Percentiles rank a stretch among this genome's conserved stretches.
These are phyloP conservation scores for Agastache rugosa DNA, from an alignment of 257 asterid genomes.

Conservation along the genomic window DNA sequence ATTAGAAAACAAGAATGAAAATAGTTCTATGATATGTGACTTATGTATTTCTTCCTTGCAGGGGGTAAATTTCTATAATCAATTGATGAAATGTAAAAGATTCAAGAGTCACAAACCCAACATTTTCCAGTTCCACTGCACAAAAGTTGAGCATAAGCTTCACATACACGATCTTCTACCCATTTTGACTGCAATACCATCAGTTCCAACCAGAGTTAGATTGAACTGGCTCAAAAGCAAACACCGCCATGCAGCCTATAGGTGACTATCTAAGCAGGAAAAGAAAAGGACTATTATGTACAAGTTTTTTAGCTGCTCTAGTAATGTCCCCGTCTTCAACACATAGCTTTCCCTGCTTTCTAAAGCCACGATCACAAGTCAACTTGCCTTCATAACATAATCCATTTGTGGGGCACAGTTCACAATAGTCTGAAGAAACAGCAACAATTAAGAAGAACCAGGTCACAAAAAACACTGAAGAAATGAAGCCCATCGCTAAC, in stretches of 20 bases:
- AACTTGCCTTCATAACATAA: conserved; percentile 75
- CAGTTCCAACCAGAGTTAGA: conserved; percentile 36
- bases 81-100: conserved; percentile 27
- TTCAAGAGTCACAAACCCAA: conserved; percentile 66
- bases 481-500: conserved; percentile 7
- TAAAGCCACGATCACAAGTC: conserved; percentile 71
- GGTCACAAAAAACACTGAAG: background rate
- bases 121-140: conserved; percentile 72
- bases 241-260: background rate
- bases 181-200: conserved; percentile 70
- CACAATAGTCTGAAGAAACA: conserved; percentile 67
- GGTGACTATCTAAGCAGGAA: conserved; percentile 25
- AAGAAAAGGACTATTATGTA: conserved; percentile 41
- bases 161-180: conserved; percentile 66
- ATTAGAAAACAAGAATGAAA: conserved; percentile 3
- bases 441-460: conserved; percentile 26
- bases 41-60: conserved; percentile 6
- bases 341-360: conserved; percentile 66
- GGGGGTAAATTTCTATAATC: background rate
- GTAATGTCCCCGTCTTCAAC: conserved; percentile 73
- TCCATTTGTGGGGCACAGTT: conserved; percentile 85
- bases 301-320: conserved; percentile 66
- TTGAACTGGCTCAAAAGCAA: conserved; percentile 10
- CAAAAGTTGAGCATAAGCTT: conserved; percentile 64
- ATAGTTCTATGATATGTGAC: conserved; percentile 10